Evolutionary conservation across 2,329 filamentous ascomycete genomes (phyloP).

Genomic region (Penicillium sp.): DNA sequence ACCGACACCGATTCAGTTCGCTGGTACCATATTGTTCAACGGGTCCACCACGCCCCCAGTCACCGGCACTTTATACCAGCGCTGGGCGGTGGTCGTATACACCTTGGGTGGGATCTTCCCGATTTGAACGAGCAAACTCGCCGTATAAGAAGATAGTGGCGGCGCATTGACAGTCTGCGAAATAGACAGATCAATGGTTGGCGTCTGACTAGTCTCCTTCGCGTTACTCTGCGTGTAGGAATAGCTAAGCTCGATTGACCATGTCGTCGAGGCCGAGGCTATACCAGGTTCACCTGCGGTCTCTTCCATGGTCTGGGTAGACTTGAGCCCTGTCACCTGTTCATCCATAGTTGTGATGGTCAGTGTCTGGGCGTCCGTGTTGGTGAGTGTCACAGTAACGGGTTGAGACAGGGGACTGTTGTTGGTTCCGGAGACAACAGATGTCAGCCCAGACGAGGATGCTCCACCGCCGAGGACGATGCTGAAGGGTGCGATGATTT

Average conservation of each 20-base stretch:
- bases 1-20: neutral
- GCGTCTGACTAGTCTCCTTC: neutral
- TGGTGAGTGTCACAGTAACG: neutral
- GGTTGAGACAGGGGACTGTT: neutral
- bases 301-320: neutral
- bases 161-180: neutral
- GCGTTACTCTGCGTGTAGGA: neutral
- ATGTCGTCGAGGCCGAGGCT: neutral
- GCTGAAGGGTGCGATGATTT: neutral
- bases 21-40: neutral
- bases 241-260: neutral
- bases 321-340: neutral
- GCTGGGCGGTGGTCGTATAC: neutral
- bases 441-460: neutral
- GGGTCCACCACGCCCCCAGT: neutral
- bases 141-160: neutral
- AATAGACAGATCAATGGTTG: neutral
- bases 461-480: neutral
- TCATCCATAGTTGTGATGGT: neutral
- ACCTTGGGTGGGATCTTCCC: neutral
- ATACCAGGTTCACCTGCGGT: neutral
- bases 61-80: neutral
- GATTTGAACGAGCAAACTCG: neutral
- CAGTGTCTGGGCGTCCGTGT: neutral
- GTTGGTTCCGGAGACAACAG: neutral